A percentile compares a stretch with the other conserved stretches of the same genome.
Evolutionary conservation across 2,329 filamentous ascomycete genomes (phyloP).

Genomic region (Aspergillus melleus): DNA sequence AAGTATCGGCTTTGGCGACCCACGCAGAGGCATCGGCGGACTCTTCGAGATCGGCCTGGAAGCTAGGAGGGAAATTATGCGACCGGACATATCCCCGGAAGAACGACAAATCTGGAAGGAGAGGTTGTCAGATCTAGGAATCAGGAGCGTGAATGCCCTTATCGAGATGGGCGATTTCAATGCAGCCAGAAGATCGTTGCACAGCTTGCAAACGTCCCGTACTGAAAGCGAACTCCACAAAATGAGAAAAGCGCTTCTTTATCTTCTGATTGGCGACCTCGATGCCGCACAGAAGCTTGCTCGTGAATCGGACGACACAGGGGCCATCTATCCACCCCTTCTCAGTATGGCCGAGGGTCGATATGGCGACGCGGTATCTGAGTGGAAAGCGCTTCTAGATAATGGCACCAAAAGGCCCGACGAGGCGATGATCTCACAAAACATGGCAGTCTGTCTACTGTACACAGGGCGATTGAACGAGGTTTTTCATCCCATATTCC

Average conservation of each 20-base stretch:
- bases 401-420: slow-evolving; percentile 44
- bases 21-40: slow-evolving; percentile 79
- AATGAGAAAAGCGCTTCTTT: slow-evolving; percentile 62
- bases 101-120: slow-evolving; percentile 67
- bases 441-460: slow-evolving; percentile 78
- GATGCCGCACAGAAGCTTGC: slow-evolving; percentile 63
- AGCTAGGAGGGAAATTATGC: slow-evolving; percentile 62
- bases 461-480: slow-evolving; percentile 77
- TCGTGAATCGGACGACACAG: slow-evolving; percentile 39
- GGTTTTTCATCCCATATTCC: slow-evolving; percentile 46
- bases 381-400: slow-evolving; percentile 59
- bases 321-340: slow-evolving; percentile 56
- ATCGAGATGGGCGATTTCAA: slow-evolving; percentile 77
- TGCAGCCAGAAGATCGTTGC: slow-evolving; percentile 73
- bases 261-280: slow-evolving; percentile 76
- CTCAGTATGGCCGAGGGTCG: slow-evolving; percentile 76
- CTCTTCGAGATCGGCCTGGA: slow-evolving; percentile 86
- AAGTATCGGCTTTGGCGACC: slow-evolving; percentile 81
- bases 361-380: slow-evolving; percentile 62
- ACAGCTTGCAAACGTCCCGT: slow-evolving; percentile 50
- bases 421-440: slow-evolving; percentile 75
- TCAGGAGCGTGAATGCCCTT: slow-evolving; percentile 56
- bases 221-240: slow-evolving; percentile 33
- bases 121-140: slow-evolving; percentile 72
- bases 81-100: slow-evolving; percentile 53